Evolutionary conservation across 352 stramenopile genomes (phyloP).

Genomic region (Phytophthora podocarpi): DNA sequence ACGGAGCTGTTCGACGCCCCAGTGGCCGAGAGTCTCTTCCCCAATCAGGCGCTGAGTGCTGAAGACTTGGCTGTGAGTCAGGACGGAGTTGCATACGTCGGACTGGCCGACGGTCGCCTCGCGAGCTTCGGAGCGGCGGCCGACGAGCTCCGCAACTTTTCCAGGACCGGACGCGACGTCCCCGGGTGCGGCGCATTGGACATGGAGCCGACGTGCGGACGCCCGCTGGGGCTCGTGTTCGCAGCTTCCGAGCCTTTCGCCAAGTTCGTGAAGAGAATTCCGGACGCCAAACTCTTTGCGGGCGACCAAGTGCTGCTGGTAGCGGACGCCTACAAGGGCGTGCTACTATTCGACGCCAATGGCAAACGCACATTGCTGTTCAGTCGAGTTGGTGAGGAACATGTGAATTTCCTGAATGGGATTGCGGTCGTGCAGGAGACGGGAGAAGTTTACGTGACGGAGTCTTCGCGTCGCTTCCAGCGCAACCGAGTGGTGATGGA

Average conservation of each 20-base stretch:
- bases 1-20: conserved; percentile 29
- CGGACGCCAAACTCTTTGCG: conserved; percentile 43
- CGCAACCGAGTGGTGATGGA: conserved; percentile 51
- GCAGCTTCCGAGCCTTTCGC: conserved; percentile 38
- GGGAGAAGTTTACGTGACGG: conserved; percentile 61
- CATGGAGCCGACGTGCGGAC: conserved; percentile 53
- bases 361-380: conserved; percentile 63
- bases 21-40: conserved; percentile 40
- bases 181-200: conserved; percentile 34
- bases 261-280: conserved; percentile 53
- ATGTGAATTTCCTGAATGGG: conserved; percentile 52
- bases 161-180: conserved; percentile 46
- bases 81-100: conserved; percentile 53
- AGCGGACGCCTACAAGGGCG: conserved; percentile 64
- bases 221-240: conserved; percentile 58
- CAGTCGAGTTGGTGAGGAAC: conserved; percentile 43
- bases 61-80: conserved; percentile 55
- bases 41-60: conserved; percentile 39
- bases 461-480: conserved; percentile 57
- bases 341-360: conserved; percentile 59
- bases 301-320: conserved; percentile 61
- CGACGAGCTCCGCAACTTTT: conserved; percentile 49
- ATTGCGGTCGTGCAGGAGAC: conserved; percentile 46
- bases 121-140: conserved; percentile 40
- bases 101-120: conserved; percentile 59